Percentiles rank a stretch among this genome's conserved stretches.
Evolutionary conservation across 495 filamentous ascomycete species (phyloP).

Genomic region (Xylaria telfairii): DNA sequence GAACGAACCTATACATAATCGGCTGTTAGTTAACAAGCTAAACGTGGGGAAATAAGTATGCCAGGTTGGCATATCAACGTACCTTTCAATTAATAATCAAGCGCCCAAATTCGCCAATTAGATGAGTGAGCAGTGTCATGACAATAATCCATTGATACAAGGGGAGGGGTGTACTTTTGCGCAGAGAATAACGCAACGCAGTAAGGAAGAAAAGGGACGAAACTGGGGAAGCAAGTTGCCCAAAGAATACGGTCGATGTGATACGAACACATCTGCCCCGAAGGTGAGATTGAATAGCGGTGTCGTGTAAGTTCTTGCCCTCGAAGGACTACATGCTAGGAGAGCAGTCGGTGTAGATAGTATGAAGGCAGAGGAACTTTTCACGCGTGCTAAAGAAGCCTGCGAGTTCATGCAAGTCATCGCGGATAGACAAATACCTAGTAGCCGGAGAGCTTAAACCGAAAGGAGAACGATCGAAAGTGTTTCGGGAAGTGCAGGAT

Average conservation of each 20-base stretch:
- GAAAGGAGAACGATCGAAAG: background rate
- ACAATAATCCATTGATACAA: background rate
- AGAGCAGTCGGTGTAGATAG: too few relatives aligned
- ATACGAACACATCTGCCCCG: background rate
- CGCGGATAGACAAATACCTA: background rate
- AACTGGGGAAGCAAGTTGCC: background rate
- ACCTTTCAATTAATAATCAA: background rate
- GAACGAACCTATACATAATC: too few relatives aligned
- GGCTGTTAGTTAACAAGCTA: background rate
- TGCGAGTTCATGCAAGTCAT: background rate
- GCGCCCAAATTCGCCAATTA: too few relatives aligned
- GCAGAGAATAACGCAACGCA: background rate
- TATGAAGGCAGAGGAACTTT: too few relatives aligned
- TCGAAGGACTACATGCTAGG: too few relatives aligned
- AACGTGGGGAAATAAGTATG: background rate
- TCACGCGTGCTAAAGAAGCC: background rate
- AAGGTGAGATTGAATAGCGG: background rate
- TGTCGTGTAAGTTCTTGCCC: too few relatives aligned
- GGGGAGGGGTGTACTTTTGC: background rate
- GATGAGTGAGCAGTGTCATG: too few relatives aligned
- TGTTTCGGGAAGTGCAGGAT: background rate
- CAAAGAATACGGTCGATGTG: background rate
- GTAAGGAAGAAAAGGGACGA: background rate
- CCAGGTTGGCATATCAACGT: background rate
- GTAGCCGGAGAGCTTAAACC: slow-evolving; percentile 11